These are phyloP conservation scores for Centaurea solstitialis DNA, from an alignment of 129 eudicot species.

Conservation along the genomic window DNA sequence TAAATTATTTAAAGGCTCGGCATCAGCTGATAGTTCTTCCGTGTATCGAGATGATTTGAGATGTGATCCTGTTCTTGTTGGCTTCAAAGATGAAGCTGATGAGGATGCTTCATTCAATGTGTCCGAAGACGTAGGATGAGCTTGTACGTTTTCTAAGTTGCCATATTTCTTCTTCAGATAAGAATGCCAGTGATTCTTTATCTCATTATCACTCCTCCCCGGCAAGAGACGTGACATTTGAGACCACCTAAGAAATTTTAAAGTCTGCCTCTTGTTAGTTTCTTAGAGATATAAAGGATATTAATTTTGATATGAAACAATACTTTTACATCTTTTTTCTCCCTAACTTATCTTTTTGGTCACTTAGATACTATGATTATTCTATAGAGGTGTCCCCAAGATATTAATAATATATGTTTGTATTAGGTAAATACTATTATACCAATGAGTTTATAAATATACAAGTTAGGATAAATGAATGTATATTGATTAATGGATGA, in stretches of 20 bases:
- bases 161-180: slow-evolving; percentile 51
- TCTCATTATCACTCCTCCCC: slow-evolving; percentile 83
- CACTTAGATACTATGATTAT: neutral
- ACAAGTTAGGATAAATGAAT: neutral
- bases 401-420: neutral
- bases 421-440: neutral
- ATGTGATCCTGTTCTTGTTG: slow-evolving; percentile 14
- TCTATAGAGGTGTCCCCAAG: neutral
- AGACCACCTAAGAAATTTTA: slow-evolving; percentile 66
- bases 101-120: slow-evolving; percentile 9
- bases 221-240: slow-evolving; percentile 73
- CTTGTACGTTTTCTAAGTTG: neutral
- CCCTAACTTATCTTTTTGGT: neutral
- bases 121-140: neutral
- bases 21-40: slow-evolving; percentile 10
- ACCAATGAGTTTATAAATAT: neutral
- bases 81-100: slow-evolving; percentile 18
- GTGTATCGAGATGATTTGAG: slow-evolving; percentile 18
- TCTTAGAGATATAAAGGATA: neutral
- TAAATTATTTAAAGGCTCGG: slow-evolving; percentile 10
- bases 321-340: neutral
- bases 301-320: neutral
- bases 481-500: neutral
- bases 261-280: neutral
- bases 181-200: slow-evolving; percentile 86